phyloP scores from a whole-genome alignment of 1,284 basidiomycete species.

The Malassezia brasiliensis region DNA sequence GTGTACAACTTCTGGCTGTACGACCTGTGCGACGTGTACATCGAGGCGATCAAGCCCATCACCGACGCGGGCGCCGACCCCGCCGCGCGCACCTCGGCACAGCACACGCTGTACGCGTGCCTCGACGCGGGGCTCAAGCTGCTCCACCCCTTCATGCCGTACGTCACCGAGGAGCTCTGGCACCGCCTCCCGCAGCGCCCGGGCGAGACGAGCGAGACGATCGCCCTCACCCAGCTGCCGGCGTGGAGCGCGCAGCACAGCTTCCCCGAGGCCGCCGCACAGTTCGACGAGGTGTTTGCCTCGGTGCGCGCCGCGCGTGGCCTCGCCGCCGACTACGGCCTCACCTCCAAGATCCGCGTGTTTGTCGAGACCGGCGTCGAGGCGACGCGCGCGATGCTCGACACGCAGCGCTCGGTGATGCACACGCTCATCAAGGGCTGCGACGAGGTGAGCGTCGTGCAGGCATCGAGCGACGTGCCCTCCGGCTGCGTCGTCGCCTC shows the following conservation, averaged over 20 bases:
- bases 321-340: slow-evolving; percentile 77
- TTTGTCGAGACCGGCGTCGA: slow-evolving; percentile 65
- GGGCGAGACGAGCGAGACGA: slow-evolving; percentile 69
- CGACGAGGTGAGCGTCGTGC: slow-evolving; percentile 61
- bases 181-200: slow-evolving; percentile 80
- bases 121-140: slow-evolving; percentile 80
- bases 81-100: slow-evolving; percentile 68
- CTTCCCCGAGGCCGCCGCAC: slow-evolving; percentile 18
- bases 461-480: slow-evolving; percentile 58
- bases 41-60: slow-evolving; percentile 88
- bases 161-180: slow-evolving; percentile 97
- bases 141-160: slow-evolving; percentile 98
- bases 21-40: slow-evolving; percentile 96
- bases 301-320: slow-evolving; percentile 72
- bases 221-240: slow-evolving; percentile 81
- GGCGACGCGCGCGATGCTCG: slow-evolving; percentile 52
- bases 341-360: slow-evolving; percentile 80
- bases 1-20: slow-evolving; percentile 96
- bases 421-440: slow-evolving; percentile 79
- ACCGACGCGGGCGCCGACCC: slow-evolving; percentile 54
- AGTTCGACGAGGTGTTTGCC: slow-evolving; percentile 75
- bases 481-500: slow-evolving; percentile 75
- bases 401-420: slow-evolving; percentile 66
- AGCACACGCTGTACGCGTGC: slow-evolving; percentile 91
- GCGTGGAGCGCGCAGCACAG: slow-evolving; percentile 49